These are phyloP conservation scores for Aspergillus sojae DNA, from an alignment of 2,329 filamentous ascomycete genomes.

Conservation along the genomic window DNA sequence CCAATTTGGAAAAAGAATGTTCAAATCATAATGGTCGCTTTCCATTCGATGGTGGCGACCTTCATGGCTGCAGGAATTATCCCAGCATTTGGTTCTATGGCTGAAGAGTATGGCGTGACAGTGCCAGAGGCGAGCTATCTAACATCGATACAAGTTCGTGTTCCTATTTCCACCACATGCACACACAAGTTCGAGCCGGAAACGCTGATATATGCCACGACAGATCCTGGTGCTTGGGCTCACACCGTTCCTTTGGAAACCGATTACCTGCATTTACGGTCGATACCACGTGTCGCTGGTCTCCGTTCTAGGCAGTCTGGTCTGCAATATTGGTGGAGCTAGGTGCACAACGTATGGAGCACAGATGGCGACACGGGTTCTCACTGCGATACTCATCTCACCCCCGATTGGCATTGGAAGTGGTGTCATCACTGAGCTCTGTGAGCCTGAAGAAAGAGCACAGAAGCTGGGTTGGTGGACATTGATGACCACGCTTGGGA, in stretches of 20 bases:
- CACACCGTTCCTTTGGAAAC: slow-evolving; percentile 58
- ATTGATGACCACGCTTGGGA: slow-evolving; percentile 51
- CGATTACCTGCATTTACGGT: slow-evolving; percentile 55
- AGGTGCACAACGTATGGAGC: slow-evolving; percentile 49
- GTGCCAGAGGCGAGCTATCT: slow-evolving; percentile 55
- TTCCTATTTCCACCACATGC: not conserved
- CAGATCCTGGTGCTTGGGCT: slow-evolving; percentile 55
- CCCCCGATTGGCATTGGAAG: slow-evolving; percentile 56
- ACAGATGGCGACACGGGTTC: slow-evolving; percentile 53
- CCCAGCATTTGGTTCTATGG: slow-evolving; percentile 56
- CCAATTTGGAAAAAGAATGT: slow-evolving; percentile 40
- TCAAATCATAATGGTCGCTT: slow-evolving; percentile 57
- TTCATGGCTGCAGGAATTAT: slow-evolving; percentile 57
- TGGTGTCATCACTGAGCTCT: slow-evolving; percentile 57
- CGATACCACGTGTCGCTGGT: slow-evolving; percentile 56
- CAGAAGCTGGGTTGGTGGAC: slow-evolving; percentile 59
- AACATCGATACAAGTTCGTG: slow-evolving; percentile 48
- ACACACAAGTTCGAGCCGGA: not conserved
- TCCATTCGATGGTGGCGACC: slow-evolving; percentile 57
- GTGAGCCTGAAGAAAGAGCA: slow-evolving; percentile 55
- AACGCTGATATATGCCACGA: not conserved
- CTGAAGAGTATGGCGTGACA: slow-evolving; percentile 50
- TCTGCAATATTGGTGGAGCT: slow-evolving; percentile 57
- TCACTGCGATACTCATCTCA: slow-evolving; percentile 56
- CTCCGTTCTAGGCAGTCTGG: slow-evolving; percentile 49